These are phyloP conservation scores for Rhamnella rubrinervis DNA, from an alignment of 331 rosid species.

Conservation along the genomic window DNA sequence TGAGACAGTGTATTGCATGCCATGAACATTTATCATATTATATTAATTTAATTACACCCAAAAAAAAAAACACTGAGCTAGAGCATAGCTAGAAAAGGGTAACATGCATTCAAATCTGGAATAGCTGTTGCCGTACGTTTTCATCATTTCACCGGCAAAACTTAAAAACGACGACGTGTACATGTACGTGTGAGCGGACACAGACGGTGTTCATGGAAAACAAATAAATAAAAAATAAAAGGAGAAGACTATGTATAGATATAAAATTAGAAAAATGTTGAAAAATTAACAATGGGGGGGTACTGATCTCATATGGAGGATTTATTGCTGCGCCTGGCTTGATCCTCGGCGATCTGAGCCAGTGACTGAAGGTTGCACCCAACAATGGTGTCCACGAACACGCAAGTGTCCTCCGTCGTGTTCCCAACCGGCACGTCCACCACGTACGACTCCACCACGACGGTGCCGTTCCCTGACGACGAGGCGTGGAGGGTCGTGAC, in stretches of 20 bases:
- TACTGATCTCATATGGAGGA: not conserved
- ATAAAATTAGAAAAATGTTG: not conserved
- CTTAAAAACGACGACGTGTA: no score
- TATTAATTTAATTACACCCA: constrained; percentile 5
- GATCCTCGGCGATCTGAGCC: constrained; percentile 67
- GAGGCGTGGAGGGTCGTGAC: constrained; percentile 73
- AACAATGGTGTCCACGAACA: constrained; percentile 84
- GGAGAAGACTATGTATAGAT: no score
- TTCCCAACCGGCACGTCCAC: constrained; percentile 87
- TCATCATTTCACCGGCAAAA: no score
- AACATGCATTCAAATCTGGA: no score
- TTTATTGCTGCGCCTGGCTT: constrained; percentile 19
- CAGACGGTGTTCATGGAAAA: not conserved
- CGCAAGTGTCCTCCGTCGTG: constrained; percentile 73
- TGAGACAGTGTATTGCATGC: constrained; percentile 6
- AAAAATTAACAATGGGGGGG: not conserved
- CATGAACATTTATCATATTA: not conserved
- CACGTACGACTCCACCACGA: constrained; percentile 83
- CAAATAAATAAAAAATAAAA: no score
- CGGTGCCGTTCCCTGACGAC: constrained; percentile 37
- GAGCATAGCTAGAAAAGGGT: no score
- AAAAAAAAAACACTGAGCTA: not conserved
- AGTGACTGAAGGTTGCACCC: constrained; percentile 89
- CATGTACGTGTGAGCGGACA: no score
- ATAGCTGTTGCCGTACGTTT: no score